Percentiles rank a stretch among this genome's conserved stretches.
Conservation (phyloP, 352 stramenopile species). For the Globisporangium paddicum region DNA sequence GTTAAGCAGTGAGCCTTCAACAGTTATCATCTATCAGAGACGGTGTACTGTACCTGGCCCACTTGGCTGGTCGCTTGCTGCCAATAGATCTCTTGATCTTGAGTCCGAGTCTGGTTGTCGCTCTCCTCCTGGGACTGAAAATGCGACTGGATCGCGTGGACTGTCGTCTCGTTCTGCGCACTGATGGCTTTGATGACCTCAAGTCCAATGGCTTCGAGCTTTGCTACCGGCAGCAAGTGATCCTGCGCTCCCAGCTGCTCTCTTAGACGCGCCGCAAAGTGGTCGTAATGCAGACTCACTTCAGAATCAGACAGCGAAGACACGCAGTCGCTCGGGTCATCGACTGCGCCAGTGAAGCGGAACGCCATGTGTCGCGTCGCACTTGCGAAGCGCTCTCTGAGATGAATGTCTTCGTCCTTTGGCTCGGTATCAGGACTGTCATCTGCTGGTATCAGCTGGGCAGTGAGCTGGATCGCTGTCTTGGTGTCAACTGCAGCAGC, state of each 20-base stretch:
- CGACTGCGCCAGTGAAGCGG: background rate
- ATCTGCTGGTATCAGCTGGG: background rate
- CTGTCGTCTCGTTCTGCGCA: conserved; percentile 13
- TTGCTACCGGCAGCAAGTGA: conserved; percentile 21
- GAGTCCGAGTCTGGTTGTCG: background rate
- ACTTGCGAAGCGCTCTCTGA: background rate
- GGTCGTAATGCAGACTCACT: conserved; percentile 8
- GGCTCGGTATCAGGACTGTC: background rate
- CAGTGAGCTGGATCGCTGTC: background rate
- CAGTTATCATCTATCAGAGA: background rate
- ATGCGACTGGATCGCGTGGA: conserved; percentile 12
- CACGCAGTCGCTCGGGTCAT: background rate
- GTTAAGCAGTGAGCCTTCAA: no score
- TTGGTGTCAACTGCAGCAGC: background rate
- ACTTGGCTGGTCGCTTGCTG: conserved; percentile 22
- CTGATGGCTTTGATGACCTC: background rate
- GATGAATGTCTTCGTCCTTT: background rate
- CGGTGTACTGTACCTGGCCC: conserved; percentile 18
- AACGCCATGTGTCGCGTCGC: background rate
- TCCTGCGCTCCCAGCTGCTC: conserved; percentile 23
- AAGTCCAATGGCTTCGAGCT: conserved; percentile 5
- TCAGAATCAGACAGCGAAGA: background rate
- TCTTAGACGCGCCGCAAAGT: conserved; percentile 15
- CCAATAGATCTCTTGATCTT: conserved; percentile 19
- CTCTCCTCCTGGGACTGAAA: conserved; percentile 21